Percentiles rank a stretch among this genome's conserved stretches.
Conservation (phyloP, 2,329 filamentous ascomycete genomes). For the Ceratocystis colombiana region DNA sequence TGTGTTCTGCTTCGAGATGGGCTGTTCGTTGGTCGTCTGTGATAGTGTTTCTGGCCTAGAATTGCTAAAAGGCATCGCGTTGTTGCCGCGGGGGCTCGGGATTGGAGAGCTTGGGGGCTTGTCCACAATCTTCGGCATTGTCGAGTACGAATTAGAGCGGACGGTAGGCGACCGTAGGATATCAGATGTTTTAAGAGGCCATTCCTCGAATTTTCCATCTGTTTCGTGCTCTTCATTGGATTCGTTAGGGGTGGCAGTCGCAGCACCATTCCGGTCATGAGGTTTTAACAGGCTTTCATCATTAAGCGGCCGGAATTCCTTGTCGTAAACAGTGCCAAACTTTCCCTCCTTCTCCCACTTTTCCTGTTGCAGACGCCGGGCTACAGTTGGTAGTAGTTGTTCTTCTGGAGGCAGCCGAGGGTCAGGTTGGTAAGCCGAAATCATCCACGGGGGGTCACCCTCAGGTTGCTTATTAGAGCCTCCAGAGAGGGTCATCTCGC, state of each 20-base stretch:
- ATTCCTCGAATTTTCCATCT: conserved; percentile 37
- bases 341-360: conserved; percentile 91
- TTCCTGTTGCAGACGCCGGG: conserved; percentile 81
- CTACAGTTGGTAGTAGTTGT: conserved; percentile 89
- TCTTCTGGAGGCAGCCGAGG: conserved; percentile 88
- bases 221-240: conserved; percentile 27
- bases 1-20: conserved; percentile 28
- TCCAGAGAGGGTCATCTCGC: conserved; percentile 37
- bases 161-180: conserved; percentile 36
- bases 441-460: conserved; percentile 91
- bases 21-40: conserved; percentile 17
- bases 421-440: conserved; percentile 90
- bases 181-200: conserved; percentile 46
- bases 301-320: conserved; percentile 74
- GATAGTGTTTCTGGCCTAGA: conserved; percentile 17
- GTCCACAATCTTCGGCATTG: conserved; percentile 51
- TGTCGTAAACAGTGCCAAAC: conserved; percentile 75
- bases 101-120: conserved; percentile 30
- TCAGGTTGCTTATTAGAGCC: conserved; percentile 58
- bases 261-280: conserved; percentile 32
- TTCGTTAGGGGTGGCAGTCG: not conserved
- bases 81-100: conserved; percentile 30
- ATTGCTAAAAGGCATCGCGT: conserved; percentile 10
- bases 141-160: conserved; percentile 45
- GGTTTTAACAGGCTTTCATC: conserved; percentile 47